A percentile compares a stretch with the other conserved stretches of the same genome.
Evolutionary conservation across 495 filamentous ascomycete species (phyloP).

Genomic region (Penicillium cinerascens): DNA sequence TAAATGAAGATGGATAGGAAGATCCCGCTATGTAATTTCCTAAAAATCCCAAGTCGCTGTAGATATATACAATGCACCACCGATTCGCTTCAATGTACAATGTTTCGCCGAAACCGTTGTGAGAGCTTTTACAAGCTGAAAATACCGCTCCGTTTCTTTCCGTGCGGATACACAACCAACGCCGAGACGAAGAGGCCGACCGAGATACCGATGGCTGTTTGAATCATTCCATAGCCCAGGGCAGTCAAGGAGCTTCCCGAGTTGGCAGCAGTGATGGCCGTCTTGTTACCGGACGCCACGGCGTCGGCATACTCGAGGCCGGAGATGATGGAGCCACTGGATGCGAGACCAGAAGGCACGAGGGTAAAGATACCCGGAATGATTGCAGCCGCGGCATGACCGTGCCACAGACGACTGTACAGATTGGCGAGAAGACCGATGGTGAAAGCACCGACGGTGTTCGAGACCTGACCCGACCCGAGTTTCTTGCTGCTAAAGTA

Average conservation of each 20-base stretch:
- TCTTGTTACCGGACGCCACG: constrained; percentile 39
- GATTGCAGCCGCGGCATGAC: constrained; percentile 78
- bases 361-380: constrained; percentile 92
- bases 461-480: constrained; percentile 70
- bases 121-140: constrained; percentile 64
- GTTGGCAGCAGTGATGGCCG: constrained; percentile 1
- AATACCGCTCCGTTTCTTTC: constrained; percentile 78
- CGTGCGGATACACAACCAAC: constrained; percentile 74
- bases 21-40: not conserved
- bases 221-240: constrained; percentile 69
- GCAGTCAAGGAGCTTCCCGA: constrained; percentile 20
- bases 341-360: constrained; percentile 81
- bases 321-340: constrained; percentile 71
- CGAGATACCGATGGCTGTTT: constrained; percentile 84
- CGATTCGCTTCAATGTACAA: not conserved
- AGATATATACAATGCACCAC: constrained; percentile 5
- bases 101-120: not conserved
- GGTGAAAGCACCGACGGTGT: constrained; percentile 75
- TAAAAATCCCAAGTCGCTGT: not conserved
- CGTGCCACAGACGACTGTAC: constrained; percentile 74
- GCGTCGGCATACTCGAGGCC: constrained; percentile 73
- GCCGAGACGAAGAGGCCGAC: constrained; percentile 81
- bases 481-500: constrained; percentile 69
- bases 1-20: not conserved
- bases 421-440: constrained; percentile 82